Base-by-base conservation (phyloP, 345 rosid species). In the Brassica incana region DNA sequence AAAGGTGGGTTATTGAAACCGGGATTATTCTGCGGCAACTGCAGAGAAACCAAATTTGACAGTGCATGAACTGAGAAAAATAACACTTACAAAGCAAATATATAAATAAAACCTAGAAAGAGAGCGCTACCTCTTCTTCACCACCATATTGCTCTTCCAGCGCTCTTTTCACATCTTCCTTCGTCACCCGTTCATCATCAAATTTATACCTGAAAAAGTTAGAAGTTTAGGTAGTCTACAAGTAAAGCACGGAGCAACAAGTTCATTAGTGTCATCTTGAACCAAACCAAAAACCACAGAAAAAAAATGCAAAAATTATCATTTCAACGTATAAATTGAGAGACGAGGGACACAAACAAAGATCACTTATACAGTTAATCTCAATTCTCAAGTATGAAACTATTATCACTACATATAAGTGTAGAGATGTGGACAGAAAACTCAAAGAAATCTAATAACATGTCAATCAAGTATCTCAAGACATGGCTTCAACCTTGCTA, bases 141-240 rank as follows among this genome's bases (percentile, higher is more conserved):
- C 99, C 99, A 60, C 99, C 99, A 87, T 95, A 95, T 77, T 95
- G 99, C 83, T 95, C 99, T 76, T 95, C 99, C 78, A 95, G 81
- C 71, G 94, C 98, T 85, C 92, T 93, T 82, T 90, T 91, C 77
- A 84, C 71, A 76, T 93, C 96, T 87, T 93, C 99, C 84, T 95
- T 95, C 15, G 99, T 95, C 72, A 95, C 99, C 61, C 99, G 90
- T 74, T 95, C 99, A 88, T 95, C 99, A 72, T 95, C 99, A 86
- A 95, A 93, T 79, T 93, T 95, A 83, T 81, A 93, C 99, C 99
- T 95, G 69, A 71, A 69, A 25, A 25, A 70, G 48, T 38, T 33
- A 65, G 23, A 76, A 11, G 65, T 60, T 80, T 61, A 67, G 69
- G 68, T 65, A 56, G 65, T 71, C 30, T 27, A 58, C 30, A 61